Evolutionary conservation across 2,329 filamentous ascomycete species (phyloP), one percentile per base, ranked within the genome.

Genomic region (Fusarium phyllophilum): DNA sequence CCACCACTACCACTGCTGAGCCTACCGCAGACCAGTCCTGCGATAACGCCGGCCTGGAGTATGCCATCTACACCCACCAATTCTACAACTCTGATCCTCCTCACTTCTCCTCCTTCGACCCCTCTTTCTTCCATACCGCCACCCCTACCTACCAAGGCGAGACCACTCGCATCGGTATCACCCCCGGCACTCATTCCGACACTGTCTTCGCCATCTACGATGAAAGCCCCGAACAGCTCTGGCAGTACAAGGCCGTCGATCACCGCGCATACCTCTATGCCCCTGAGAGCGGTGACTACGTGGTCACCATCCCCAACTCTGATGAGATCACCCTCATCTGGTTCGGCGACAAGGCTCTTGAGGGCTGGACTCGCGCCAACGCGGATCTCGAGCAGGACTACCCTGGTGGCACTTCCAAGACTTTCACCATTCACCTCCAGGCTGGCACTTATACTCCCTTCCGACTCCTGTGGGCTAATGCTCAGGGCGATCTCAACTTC

Each of bases 311-410:
- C 3, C 64, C 64, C 15, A 67, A 66, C 49, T 67, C 64, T 22
- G 64, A 67, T 8, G 64, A 67, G 48, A 67, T 67, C 18, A 67
- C 64, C 3, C 62, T 67, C 8, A 44, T 67, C 4, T 67, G 64
- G 64, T 67, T 67, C 44, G 64, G 64, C 3, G 1, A 14, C 9
- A 67, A 67, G 42, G 64, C 64, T 4, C 1, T 66, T 0, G 3
- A 12, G 1, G 18, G 36, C 4, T 67, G 64, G 64, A 59, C 49
- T 14, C 64, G 64, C 0, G 8, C 2, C 0, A 67, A 67, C 11
- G 64, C 64, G 4, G 62, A 67, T 31, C 49, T 67, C 4, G 64
- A 67, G 42, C 64, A 67, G 18, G 62, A 66, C 15, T 67, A 67
- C 42, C 64, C 64, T 0, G 64, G 62, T n/a, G 44, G 62, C 20